A percentile compares a stretch with the other conserved stretches of the same genome.
Evolutionary conservation across 345 rosid genomes (phyloP).

Genomic region (Kernera saxatilis): DNA sequence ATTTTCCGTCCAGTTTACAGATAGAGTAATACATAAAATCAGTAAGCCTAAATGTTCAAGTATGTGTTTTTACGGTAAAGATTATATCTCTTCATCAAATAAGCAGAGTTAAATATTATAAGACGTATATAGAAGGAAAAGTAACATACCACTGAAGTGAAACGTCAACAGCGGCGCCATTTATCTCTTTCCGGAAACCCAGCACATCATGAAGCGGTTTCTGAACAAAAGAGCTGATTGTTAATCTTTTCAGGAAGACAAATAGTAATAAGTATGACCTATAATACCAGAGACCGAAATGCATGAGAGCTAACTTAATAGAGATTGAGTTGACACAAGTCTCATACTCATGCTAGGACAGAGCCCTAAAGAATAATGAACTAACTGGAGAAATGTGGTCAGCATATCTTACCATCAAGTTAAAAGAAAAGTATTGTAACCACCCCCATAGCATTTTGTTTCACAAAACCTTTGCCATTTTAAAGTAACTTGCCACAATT

Average conservation of each 20-base stretch:
- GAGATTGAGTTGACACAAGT: not conserved
- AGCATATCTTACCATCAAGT: slow-evolving; percentile 7
- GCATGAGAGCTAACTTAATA: slow-evolving; percentile 6
- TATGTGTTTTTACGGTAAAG: not conserved
- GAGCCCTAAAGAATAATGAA: slow-evolving; percentile 5
- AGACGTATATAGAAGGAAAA: not conserved
- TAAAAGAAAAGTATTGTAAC: not conserved
- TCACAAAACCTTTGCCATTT: not conserved
- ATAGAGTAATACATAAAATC: not conserved
- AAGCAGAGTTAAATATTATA: not conserved
- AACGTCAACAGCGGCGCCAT: slow-evolving; percentile 59
- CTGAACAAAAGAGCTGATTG: slow-evolving; percentile 42
- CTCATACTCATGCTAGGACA: not conserved
- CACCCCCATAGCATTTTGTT: not conserved
- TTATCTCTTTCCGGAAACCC: slow-evolving; percentile 61
- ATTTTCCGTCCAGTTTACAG: not conserved
- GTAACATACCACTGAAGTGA: slow-evolving; percentile 83
- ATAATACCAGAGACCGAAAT: slow-evolving; percentile 2
- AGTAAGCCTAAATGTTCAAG: not conserved
- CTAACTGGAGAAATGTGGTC: not conserved
- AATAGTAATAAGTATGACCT: not conserved
- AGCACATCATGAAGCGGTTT: slow-evolving; percentile 81
- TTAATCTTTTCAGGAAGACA: slow-evolving; percentile 8
- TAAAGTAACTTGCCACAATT: not conserved
- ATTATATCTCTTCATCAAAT: not conserved